Evolutionary conservation across 768 basidiomycete genomes (phyloP), one percentile per base, ranked within the genome.

Genomic region (Hericium coralloides): DNA sequence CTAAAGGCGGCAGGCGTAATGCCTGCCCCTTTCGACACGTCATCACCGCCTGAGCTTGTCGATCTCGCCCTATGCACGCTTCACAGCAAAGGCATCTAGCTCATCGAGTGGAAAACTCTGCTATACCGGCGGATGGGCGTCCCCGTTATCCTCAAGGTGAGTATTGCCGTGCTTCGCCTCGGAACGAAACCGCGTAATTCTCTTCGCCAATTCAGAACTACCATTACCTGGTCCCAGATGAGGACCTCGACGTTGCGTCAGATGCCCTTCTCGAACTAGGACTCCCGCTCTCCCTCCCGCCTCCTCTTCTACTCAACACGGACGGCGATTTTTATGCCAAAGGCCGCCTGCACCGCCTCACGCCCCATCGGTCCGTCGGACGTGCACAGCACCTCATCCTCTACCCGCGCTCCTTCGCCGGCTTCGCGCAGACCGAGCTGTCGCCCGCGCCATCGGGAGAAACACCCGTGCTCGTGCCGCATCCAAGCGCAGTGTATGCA

Each of bases 401-500:
- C 7, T 54, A 54, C 3, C 53, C 53, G 7, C 25, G 12, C 18
- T 54, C 53, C n/a, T 54, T 54, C 18, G 38, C 43, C 22, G 20
- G 10, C 41, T 20, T 54, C 39, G 65, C 72, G 48, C 62, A 70
- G 14, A 69, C 67, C 31, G 66, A 70, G 58, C 68, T 75, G 43
- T 60, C 71, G 41, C 17, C 52, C 10, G 20, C 52, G 17, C n/a
- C 31, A 18, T 8, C 8, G 31, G 31, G 7, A 6, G 12, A 12
- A 7, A 8, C 18, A 8, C 50, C 47, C 5, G 23, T 71, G 25
- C 66, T 65, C 41, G 63, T 70, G 7, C 71, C 71, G 47, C 55
- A 60, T 25, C 67, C 62, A 25, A 49, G 66, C 12, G 69, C 69
- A n/a, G 65, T 71, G 5, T 74, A 69, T 52, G 69, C 69, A 4